Conservation (phyloP, 2,329 filamentous ascomycete genomes). For the Cladobotryum protrusum region DNA sequence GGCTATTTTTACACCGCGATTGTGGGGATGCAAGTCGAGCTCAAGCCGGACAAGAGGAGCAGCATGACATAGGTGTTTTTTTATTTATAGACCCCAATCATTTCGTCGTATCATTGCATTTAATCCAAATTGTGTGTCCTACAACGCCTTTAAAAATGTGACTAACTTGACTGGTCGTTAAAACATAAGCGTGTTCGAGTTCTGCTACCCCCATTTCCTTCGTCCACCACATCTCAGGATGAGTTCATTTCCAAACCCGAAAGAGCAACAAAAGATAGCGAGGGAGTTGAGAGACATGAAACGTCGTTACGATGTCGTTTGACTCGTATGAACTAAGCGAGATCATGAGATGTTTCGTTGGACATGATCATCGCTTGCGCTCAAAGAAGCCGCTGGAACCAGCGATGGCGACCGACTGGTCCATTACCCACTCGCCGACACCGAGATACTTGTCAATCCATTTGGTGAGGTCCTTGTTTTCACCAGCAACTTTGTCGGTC, state of each 20-base stretch:
- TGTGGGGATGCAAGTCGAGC: conserved; percentile 9
- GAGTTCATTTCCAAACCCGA: background rate
- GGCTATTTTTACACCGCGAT: conserved; percentile 10
- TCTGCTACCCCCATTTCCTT: background rate
- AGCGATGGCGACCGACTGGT: conserved; percentile 89
- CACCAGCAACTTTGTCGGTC: conserved; percentile 71
- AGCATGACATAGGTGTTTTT: background rate
- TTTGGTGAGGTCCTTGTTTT: conserved; percentile 74
- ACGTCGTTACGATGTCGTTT: background rate
- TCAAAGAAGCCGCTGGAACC: conserved; percentile 87
- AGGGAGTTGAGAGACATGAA: background rate
- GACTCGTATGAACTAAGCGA: background rate
- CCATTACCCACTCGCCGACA: conserved; percentile 96
- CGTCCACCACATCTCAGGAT: background rate
- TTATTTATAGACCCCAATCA: conserved; percentile 4
- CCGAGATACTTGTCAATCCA: conserved; percentile 94
- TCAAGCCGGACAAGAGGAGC: conserved; percentile 4
- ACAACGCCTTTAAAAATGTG: conserved; percentile 8
- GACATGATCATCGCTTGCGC: conserved; percentile 60
- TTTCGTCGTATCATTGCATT: conserved; percentile 11
- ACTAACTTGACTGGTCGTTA: conserved; percentile 7
- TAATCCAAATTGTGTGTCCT: conserved; percentile 5
- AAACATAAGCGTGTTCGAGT: conserved; percentile 1
- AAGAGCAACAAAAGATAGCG: background rate
- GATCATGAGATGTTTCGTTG: background rate